Evolutionary conservation across 1,284 basidiomycete species (phyloP).

Genomic region (Ceratobasidium sp.): DNA sequence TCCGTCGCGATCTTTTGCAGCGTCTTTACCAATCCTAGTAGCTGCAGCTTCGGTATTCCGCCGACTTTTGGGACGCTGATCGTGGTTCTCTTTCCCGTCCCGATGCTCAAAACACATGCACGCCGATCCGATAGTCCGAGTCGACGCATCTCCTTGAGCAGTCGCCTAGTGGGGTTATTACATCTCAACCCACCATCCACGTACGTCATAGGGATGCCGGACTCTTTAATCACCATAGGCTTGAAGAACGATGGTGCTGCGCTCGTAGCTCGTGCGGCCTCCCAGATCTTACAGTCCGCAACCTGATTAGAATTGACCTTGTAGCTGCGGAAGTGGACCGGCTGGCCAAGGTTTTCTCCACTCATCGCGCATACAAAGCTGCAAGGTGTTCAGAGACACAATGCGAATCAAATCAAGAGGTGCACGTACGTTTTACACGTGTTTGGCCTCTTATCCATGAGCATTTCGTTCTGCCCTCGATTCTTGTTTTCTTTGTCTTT

Average conservation of each 20-base stretch:
- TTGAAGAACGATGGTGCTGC: constrained; percentile 6
- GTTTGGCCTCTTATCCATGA: background rate
- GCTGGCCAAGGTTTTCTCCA: background rate
- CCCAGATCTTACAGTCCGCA: constrained; percentile 15
- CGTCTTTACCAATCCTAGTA: background rate
- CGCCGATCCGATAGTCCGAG: background rate
- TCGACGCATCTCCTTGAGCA: background rate
- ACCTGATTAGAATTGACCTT: background rate
- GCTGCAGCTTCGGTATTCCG: background rate
- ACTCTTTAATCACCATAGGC: background rate
- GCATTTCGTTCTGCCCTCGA: background rate
- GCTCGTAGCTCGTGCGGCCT: constrained; percentile 19
- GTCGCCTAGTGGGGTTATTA: constrained; percentile 15
- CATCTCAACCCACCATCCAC: constrained; percentile 6
- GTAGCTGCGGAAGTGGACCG: constrained; percentile 12
- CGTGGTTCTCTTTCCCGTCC: background rate
- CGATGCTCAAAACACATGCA: constrained; percentile 1
- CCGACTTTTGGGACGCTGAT: background rate
- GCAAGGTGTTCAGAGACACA: background rate
- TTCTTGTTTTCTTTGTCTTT: background rate
- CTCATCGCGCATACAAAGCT: constrained; percentile 20
- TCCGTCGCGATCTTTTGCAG: constrained; percentile 13
- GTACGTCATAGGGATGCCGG: background rate
- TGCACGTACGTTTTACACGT: background rate
- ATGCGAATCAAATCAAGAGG: background rate